Evolutionary conservation across 371 early-diverging fungal species (phyloP), one percentile per base, ranked within the genome.

Genomic region (Hamiltosporidium magnivora): DNA sequence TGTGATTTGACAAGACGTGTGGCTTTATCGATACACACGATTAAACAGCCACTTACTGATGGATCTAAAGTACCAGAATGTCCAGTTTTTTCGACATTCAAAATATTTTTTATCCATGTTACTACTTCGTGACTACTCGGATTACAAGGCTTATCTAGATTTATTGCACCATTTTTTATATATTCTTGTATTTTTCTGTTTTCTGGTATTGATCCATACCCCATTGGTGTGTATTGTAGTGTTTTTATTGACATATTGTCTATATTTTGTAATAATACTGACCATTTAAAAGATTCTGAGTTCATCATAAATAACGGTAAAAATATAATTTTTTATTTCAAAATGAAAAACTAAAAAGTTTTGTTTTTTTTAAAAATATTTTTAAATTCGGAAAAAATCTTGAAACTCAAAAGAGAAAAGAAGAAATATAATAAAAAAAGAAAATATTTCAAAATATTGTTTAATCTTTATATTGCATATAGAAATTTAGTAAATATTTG

Each of bases 41-140:
- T 93, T 82, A 98, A 84, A 78, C 94, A 94, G 44, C 99, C 99
- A 46, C 96, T 96, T 54, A 98, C 99, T 83, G 95, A 93, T 71
- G 99, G 99, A 84, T 98, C 99, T 8, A 98, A 87, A 9, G 99
- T 98, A 68, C 99, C 99, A 77, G 87, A 86, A 86, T 98, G 99
- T 55, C 99, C 99, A 44, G 97, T 98, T 84, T 95, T 96, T 75
- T 97, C 95, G 54, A 91, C 92, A 65, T 91, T 87, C 63, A 98
- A 87, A 69, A 98, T 98, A 71, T 93, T 89, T 66, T 93, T 89
- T 69, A 98, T 90, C 99, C 99, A 98, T 62, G 99, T 95, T 55
- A 98, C 99, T 55, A 98, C 96, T 85, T 98, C 99, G 85, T 98
- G 99, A 52, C 96, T 95, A 52, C 94, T 93, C 62, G 99, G 99